Evolutionary conservation across 208 protist species (phyloP).

Genomic region (Trypanosoma platydactyli): DNA sequence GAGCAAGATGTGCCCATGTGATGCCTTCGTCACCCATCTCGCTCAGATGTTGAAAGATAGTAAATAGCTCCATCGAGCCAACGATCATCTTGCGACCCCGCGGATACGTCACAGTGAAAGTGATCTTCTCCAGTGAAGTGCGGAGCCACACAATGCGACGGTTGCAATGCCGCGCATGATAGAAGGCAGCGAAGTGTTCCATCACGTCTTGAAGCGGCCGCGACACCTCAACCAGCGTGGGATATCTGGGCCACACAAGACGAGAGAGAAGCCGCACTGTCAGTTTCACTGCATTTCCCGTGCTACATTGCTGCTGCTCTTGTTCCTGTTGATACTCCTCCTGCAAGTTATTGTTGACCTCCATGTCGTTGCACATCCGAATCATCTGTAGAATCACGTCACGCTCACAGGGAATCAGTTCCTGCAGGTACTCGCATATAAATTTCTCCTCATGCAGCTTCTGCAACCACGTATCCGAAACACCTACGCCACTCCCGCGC

Average conservation of each 20-base stretch:
- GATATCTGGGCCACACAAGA: constrained; percentile 21
- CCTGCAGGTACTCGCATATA: constrained; percentile 34
- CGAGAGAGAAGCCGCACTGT: constrained; percentile 10
- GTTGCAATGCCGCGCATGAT: constrained; percentile 4
- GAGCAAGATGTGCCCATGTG: constrained; percentile 7
- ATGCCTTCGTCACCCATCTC: not conserved
- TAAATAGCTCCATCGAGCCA: constrained; percentile 17
- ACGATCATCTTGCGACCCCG: constrained; percentile 9
- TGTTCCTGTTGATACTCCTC: constrained; percentile 7
- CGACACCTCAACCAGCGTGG: not conserved
- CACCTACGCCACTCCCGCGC: not conserved
- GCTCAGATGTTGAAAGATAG: constrained; percentile 6
- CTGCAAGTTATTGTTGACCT: not conserved
- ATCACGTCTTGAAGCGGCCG: constrained; percentile 1
- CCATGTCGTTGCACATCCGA: constrained; percentile 25
- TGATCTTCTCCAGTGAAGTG: constrained; percentile 17
- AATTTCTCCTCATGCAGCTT: constrained; percentile 32
- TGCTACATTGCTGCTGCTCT: not conserved
- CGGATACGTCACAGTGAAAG: constrained; percentile 22
- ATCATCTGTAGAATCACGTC: constrained; percentile 33
- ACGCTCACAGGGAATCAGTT: constrained; percentile 16
- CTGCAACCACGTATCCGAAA: not conserved
- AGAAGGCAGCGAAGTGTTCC: constrained; percentile 10
- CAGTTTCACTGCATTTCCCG: not conserved
- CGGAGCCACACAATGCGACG: constrained; percentile 24